Conservation (phyloP, 495 filamentous ascomycete genomes). For the Chaetomium cochliodes region DNA sequence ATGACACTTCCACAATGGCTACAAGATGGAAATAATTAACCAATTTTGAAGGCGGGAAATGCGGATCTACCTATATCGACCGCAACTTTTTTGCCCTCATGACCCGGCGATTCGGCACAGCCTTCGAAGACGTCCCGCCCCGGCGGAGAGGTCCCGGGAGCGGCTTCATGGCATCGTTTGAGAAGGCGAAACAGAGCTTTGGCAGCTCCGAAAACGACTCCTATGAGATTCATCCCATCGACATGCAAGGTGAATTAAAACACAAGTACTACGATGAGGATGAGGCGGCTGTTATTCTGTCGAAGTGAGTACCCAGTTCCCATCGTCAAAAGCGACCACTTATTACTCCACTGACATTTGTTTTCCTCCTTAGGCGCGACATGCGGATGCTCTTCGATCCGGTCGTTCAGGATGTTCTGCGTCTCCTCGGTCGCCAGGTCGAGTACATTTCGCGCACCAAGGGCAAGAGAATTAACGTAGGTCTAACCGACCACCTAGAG, state of each 20-base stretch:
- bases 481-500: not conserved
- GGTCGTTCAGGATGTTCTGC: not conserved
- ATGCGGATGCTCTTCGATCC: not conserved
- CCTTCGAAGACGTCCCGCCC: not conserved
- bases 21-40: not conserved
- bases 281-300: slow-evolving; percentile 3
- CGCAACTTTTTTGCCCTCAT: not conserved
- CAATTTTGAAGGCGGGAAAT: not conserved
- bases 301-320: not conserved
- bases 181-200: slow-evolving; percentile 4
- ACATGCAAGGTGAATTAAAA: not conserved
- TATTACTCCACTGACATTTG: not conserved
- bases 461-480: slow-evolving; percentile 4
- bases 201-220: slow-evolving; percentile 3
- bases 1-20: not conserved
- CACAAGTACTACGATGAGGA: not conserved
- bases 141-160: not conserved
- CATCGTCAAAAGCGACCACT: not conserved
- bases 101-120: not conserved
- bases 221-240: slow-evolving; percentile 3
- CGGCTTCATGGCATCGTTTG: slow-evolving; percentile 4
- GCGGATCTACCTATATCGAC: slow-evolving; percentile 1
- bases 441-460: not conserved
- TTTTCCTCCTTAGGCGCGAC: not conserved
- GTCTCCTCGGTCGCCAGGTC: not conserved